These are phyloP conservation scores for Coniella lustricola DNA, from an alignment of 2,329 filamentous ascomycete genomes.

Conservation along the genomic window DNA sequence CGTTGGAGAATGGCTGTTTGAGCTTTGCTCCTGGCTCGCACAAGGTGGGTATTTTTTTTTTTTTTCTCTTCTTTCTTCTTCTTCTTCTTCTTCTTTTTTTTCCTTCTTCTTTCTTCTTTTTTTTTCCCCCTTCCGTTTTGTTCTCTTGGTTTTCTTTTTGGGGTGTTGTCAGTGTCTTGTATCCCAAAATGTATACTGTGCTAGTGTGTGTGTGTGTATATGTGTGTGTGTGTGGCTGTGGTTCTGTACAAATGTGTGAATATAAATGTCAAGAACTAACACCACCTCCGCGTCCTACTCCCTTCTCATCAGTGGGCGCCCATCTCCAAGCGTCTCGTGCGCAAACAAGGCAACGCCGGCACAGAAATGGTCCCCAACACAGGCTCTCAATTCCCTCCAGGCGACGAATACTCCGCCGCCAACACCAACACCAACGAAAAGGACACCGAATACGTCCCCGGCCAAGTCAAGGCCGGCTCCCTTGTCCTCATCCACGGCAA, in stretches of 20 bases:
- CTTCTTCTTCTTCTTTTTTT: neutral
- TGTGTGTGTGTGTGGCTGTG: too few species aligned
- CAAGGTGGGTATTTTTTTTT: slow-evolving; percentile 25
- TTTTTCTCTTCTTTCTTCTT: too few species aligned
- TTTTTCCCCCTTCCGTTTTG: too few species aligned
- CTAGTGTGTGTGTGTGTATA: too few species aligned
- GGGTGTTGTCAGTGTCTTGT: too few species aligned
- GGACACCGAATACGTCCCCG: slow-evolving; percentile 62
- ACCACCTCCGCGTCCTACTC: too few species aligned
- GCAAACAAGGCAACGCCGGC: slow-evolving; percentile 45
- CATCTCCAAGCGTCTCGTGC: slow-evolving; percentile 68
- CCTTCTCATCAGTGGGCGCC: slow-evolving; percentile 44
- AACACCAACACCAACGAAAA: slow-evolving; percentile 30
- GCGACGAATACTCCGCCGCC: slow-evolving; percentile 37
- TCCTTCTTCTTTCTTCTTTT: too few species aligned
- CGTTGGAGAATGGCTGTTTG: slow-evolving; percentile 77
- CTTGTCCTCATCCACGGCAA: slow-evolving; percentile 95
- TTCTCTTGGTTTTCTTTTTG: too few species aligned
- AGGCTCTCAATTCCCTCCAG: slow-evolving; percentile 55
- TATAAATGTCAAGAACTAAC: too few species aligned
- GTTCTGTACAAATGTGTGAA: too few species aligned
- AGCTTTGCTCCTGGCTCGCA: slow-evolving; percentile 82
- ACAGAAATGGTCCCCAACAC: slow-evolving; percentile 68
- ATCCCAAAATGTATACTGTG: too few species aligned
- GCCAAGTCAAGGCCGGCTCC: slow-evolving; percentile 84